These are phyloP conservation scores for Secale cereale DNA, from an alignment of 176 grass and related monocot genomes.

Conservation along the genomic window DNA sequence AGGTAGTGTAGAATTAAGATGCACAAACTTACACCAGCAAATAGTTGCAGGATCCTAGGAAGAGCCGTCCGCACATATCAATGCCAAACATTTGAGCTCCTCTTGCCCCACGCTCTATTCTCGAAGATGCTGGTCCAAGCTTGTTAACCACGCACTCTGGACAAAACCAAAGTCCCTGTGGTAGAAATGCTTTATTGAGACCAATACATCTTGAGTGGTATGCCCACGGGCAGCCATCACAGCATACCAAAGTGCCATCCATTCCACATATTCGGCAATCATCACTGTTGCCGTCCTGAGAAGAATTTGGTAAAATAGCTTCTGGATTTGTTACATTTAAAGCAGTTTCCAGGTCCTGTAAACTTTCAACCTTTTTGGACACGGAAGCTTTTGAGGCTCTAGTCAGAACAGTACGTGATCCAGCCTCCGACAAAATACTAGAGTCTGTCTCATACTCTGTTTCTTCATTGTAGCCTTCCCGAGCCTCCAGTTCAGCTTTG, in stretches of 20 bases:
- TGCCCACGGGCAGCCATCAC: constrained; percentile 89
- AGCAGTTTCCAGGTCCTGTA: constrained; percentile 23
- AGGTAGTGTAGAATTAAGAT: constrained; percentile 8
- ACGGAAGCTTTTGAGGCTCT: constrained; percentile 43
- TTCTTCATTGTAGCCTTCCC: constrained; percentile 69
- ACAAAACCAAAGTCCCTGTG: constrained; percentile 82
- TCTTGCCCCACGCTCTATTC: constrained; percentile 76
- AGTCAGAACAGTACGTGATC: constrained; percentile 39
- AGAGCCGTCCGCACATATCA: constrained; percentile 67
- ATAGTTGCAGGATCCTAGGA: constrained; percentile 87
- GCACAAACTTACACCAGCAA: constrained; percentile 88
- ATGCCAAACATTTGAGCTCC: constrained; percentile 76
- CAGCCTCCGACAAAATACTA: constrained; percentile 17
- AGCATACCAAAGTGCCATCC: constrained; percentile 97
- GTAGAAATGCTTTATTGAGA: constrained; percentile 77
- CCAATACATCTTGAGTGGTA: constrained; percentile 99
- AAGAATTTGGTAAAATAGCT: constrained; percentile 22
- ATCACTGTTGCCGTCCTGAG: constrained; percentile 85
- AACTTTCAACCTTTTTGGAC: constrained; percentile 27
- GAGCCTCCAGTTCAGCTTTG: constrained; percentile 81
- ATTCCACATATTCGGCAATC: constrained; percentile 93
- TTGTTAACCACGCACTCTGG: constrained; percentile 85
- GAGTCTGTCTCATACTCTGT: constrained; percentile 51
- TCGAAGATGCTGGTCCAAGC: constrained; percentile 61
- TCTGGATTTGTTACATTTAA: constrained; percentile 31